Percentiles rank a stretch among this genome's conserved stretches.
phyloP scores from a whole-genome alignment of 1,284 basidiomycete species.

The Thelephora terrestris region DNA sequence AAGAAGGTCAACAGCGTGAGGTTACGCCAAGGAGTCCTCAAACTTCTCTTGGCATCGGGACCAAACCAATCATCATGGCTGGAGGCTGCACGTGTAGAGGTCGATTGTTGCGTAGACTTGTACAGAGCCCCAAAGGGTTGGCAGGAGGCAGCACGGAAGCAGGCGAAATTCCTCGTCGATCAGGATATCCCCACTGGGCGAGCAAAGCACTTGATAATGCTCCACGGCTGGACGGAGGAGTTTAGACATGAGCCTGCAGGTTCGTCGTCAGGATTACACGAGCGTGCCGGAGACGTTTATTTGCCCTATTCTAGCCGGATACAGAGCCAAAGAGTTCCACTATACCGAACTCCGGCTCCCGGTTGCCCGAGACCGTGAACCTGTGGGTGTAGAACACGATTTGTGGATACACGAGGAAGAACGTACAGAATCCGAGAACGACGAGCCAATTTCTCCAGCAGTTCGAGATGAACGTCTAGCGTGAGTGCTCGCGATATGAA shows the following conservation, averaged over 20 bases:
- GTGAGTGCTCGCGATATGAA: constrained; percentile 25
- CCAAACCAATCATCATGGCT: constrained; percentile 46
- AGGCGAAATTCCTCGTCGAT: constrained; percentile 56
- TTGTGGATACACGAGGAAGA: not conserved
- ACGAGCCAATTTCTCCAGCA: constrained; percentile 48
- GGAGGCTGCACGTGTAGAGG: constrained; percentile 47
- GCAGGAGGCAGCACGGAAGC: constrained; percentile 39
- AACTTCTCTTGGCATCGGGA: constrained; percentile 34
- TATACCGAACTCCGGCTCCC: too few relatives aligned
- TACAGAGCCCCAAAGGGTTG: constrained; percentile 59
- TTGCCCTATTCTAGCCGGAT: too few relatives aligned
- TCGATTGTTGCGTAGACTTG: constrained; percentile 56
- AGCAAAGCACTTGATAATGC: constrained; percentile 36
- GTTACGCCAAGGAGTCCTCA: constrained; percentile 37
- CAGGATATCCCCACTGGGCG: constrained; percentile 67
- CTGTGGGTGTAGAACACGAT: too few relatives aligned
- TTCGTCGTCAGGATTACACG: too few relatives aligned
- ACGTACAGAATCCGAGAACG: constrained; percentile 55
- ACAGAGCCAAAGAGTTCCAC: too few relatives aligned
- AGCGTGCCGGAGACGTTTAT: not conserved
- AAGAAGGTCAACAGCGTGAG: constrained; percentile 48
- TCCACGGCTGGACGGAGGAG: not conserved
- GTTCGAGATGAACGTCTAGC: constrained; percentile 59
- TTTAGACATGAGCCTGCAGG: too few relatives aligned
- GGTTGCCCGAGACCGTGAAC: too few relatives aligned